phyloP scores from a whole-genome alignment of 495 filamentous ascomycete species.

The Trichoderma virens region DNA sequence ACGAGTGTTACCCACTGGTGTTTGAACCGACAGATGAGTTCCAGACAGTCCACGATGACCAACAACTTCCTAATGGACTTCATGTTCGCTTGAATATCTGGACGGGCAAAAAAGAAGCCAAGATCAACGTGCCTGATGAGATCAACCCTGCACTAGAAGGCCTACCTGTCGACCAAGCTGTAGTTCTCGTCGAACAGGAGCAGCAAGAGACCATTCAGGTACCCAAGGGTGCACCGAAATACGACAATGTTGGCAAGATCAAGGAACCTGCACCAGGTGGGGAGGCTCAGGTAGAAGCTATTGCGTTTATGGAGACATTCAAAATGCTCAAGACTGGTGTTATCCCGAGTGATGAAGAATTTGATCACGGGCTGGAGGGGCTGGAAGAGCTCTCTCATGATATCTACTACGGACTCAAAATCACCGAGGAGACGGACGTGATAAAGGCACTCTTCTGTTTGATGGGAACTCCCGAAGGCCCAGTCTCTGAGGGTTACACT shows the following conservation, averaged over 20 bases:
- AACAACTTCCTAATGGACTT: slow-evolving; percentile 54
- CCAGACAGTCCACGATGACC: slow-evolving; percentile 52
- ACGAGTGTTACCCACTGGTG: slow-evolving; percentile 56
- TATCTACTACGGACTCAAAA: slow-evolving; percentile 60
- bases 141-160: slow-evolving; percentile 33
- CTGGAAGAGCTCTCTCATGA: slow-evolving; percentile 56
- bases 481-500: slow-evolving; percentile 12
- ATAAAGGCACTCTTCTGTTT: slow-evolving; percentile 38
- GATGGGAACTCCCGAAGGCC: slow-evolving; percentile 18
- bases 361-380: slow-evolving; percentile 37
- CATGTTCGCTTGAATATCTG: slow-evolving; percentile 56
- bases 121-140: slow-evolving; percentile 47
- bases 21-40: slow-evolving; percentile 57
- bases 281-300: slow-evolving; percentile 15
- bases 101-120: slow-evolving; percentile 55
- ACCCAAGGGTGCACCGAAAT: slow-evolving; percentile 34
- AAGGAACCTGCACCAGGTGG: slow-evolving; percentile 25
- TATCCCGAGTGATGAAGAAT: slow-evolving; percentile 10
- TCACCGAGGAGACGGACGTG: slow-evolving; percentile 42
- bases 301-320: slow-evolving; percentile 36
- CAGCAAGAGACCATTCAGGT: slow-evolving; percentile 20
- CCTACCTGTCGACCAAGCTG: slow-evolving; percentile 35
- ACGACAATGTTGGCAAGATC: slow-evolving; percentile 44
- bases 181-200: slow-evolving; percentile 41
- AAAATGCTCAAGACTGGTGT: slow-evolving; percentile 33